Conservation (phyloP, 2,329 filamentous ascomycete species). For the Colletotrichum abscissum region DNA sequence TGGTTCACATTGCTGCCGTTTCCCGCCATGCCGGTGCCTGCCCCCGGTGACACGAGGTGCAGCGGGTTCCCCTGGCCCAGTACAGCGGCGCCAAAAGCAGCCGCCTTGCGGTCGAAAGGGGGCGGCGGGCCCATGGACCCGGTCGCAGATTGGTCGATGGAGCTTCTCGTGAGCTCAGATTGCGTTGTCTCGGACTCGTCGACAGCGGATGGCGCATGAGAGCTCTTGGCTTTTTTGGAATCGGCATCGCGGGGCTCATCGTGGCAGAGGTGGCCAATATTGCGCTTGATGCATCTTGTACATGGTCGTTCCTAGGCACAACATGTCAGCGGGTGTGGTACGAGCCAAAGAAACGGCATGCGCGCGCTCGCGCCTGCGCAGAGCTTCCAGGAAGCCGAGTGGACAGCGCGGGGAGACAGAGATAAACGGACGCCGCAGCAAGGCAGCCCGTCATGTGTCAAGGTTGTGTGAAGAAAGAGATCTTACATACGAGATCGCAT, state of each 20-base stretch:
- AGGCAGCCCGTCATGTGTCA: not conserved
- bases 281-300: constrained; percentile 96
- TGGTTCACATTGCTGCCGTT: constrained; percentile 73
- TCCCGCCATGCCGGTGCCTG: constrained; percentile 70
- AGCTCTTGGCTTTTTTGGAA: constrained; percentile 81
- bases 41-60: constrained; percentile 78
- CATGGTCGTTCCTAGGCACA: constrained; percentile 86
- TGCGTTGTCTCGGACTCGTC: constrained; percentile 70
- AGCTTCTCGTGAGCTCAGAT: constrained; percentile 60
- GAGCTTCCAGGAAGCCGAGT: not conserved
- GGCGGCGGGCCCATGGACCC: constrained; percentile 67
- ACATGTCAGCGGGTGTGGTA: constrained; percentile 45
- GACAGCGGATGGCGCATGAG: constrained; percentile 64
- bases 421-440: constrained; percentile 12
- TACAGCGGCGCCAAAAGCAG: constrained; percentile 38
- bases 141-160: constrained; percentile 62
- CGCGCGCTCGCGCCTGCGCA: not conserved
- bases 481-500: constrained; percentile 82
- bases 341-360: constrained; percentile 35
- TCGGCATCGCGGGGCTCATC: constrained; percentile 92
- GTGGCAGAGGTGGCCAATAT: constrained; percentile 98
- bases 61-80: constrained; percentile 65
- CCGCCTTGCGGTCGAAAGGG: constrained; percentile 49
- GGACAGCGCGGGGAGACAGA: constrained; percentile 36
- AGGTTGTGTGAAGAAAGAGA: constrained; percentile 32